phyloP scores from a whole-genome alignment of 2,329 filamentous ascomycete genomes.

The Penicillium sp. region DNA sequence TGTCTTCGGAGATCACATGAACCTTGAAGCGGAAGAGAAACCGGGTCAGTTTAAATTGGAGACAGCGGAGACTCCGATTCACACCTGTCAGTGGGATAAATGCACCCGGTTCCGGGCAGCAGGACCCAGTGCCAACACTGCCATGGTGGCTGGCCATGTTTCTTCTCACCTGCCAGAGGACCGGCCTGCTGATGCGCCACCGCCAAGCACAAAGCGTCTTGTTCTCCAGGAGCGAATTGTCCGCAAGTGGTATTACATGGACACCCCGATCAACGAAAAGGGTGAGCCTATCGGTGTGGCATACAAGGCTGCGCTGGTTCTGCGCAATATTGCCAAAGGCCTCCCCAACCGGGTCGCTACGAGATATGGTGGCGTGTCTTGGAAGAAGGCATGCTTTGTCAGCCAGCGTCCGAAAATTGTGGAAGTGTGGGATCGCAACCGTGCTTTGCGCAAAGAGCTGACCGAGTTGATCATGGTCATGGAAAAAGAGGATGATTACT shows the following conservation, averaged over 20 bases:
- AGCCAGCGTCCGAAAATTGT: constrained; percentile 40
- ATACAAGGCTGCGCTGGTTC: constrained; percentile 48
- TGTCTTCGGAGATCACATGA: constrained; percentile 45
- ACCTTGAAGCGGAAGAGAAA: constrained; percentile 31
- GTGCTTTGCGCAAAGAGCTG: constrained; percentile 42
- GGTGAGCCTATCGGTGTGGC: constrained; percentile 47
- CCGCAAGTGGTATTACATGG: constrained; percentile 42
- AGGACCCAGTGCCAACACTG: constrained; percentile 36
- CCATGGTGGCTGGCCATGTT: constrained; percentile 41
- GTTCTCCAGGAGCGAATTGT: constrained; percentile 42
- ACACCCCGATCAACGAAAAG: constrained; percentile 44
- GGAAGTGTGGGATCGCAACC: constrained; percentile 42
- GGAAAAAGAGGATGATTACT: constrained; percentile 40
- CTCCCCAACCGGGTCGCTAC: constrained; percentile 35
- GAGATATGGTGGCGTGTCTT: constrained; percentile 32
- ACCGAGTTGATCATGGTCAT: constrained; percentile 45
- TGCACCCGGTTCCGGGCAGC: constrained; percentile 38
- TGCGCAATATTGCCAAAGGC: constrained; percentile 49
- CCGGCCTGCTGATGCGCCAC: constrained; percentile 31
- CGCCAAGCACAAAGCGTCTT: constrained; percentile 36
- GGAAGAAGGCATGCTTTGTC: constrained; percentile 43
- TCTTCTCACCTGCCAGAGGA: constrained; percentile 42
- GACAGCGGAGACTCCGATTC: constrained; percentile 32
- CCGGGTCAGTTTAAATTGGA: constrained; percentile 38
- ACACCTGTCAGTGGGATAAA: constrained; percentile 41